Conservation (phyloP, 192 early-diverging fungal species). For the Umbelopsis isabellina region DNA sequence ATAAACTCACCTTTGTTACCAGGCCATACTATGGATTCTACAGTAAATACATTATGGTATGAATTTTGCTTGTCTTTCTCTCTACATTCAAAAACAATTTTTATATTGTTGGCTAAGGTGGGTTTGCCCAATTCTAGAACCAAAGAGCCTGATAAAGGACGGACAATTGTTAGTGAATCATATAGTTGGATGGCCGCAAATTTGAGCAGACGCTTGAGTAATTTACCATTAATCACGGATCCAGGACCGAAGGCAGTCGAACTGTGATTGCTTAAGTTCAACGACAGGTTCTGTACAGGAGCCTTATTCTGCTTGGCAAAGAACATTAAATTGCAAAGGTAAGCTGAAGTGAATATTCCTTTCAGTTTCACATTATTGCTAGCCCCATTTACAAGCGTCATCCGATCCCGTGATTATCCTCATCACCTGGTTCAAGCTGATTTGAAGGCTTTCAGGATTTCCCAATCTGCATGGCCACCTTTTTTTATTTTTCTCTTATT, state of each 20-base stretch:
- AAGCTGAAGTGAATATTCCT: background rate
- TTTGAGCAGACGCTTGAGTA: background rate
- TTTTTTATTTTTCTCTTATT: background rate
- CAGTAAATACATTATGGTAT: slow-evolving; percentile 22
- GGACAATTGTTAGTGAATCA: background rate
- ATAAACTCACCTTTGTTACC: background rate
- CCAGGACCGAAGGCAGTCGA: slow-evolving; percentile 35
- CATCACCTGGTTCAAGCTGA: background rate
- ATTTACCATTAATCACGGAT: slow-evolving; percentile 32
- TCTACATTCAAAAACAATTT: slow-evolving; percentile 30
- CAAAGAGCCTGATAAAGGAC: slow-evolving; percentile 25
- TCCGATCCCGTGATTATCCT: background rate
- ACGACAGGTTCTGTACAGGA: background rate
- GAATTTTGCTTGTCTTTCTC: slow-evolving; percentile 21
- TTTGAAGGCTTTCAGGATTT: no score
- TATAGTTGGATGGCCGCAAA: no score
- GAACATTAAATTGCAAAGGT: background rate
- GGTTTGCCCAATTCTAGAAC: slow-evolving; percentile 29
- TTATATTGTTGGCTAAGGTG: slow-evolving; percentile 21
- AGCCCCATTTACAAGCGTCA: background rate
- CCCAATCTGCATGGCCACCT: background rate
- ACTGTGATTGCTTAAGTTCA: background rate
- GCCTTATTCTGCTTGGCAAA: background rate
- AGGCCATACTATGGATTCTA: slow-evolving; percentile 27
- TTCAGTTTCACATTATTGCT: no score